phyloP scores from a whole-genome alignment of 768 basidiomycete genomes.

The Psilocybe cyanescens region DNA sequence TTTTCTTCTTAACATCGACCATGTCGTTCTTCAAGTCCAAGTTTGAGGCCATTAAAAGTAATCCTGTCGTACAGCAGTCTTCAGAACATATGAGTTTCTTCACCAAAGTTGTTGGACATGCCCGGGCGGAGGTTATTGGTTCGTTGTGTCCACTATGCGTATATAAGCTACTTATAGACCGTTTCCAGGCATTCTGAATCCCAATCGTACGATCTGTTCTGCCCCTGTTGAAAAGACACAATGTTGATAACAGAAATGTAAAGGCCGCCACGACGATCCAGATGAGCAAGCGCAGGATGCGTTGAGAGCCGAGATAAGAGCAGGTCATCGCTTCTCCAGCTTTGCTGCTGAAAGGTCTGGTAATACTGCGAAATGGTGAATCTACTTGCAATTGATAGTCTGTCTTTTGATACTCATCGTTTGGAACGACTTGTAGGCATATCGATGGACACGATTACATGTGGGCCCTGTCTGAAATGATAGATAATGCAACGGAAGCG shows the following conservation, averaged over 20 bases:
- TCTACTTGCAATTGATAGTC: background rate
- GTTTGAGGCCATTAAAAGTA: conserved; percentile 26
- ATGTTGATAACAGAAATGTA: background rate
- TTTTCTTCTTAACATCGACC: conserved; percentile 10
- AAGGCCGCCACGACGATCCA: conserved; percentile 76
- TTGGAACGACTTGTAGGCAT: conserved; percentile 50
- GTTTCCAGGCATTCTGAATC: conserved; percentile 42
- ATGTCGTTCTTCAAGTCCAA: conserved; percentile 46
- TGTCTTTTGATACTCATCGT: conserved; percentile 20
- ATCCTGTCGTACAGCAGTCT: conserved; percentile 13
- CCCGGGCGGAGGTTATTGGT: conserved; percentile 46
- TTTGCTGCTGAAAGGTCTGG: conserved; percentile 76
- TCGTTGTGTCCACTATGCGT: background rate
- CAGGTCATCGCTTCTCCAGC: conserved; percentile 80
- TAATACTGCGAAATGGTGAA: conserved; percentile 84
- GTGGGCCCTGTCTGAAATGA: conserved; percentile 90
- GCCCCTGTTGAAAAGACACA: background rate
- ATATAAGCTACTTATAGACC: background rate
- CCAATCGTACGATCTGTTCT: conserved; percentile 40
- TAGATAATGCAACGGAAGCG: conserved; percentile 78
- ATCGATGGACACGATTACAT: conserved; percentile 97
- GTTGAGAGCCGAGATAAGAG: conserved; percentile 74
- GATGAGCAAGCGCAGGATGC: conserved; percentile 74
- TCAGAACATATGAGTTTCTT: conserved; percentile 35
- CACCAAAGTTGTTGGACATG: conserved; percentile 42